Base-by-base conservation (phyloP, 352 stramenopile species). In the Phytophthora meadii region DNA sequence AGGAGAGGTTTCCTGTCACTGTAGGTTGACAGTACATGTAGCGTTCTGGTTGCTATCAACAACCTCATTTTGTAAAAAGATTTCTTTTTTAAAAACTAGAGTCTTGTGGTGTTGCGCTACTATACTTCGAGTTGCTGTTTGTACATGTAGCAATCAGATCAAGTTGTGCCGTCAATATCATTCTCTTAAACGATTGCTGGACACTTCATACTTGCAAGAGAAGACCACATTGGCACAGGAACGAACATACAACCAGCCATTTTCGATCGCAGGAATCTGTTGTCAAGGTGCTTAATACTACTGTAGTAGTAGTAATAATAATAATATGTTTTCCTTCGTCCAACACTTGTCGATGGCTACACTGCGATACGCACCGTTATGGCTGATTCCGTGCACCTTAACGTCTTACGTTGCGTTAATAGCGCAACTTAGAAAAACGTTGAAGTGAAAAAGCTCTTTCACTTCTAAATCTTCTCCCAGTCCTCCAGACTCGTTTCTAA, bases 11-110 rank as follows among this genome's bases (percentile, higher is more conserved):
- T 54, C 42, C 36, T 40, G 14, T 34, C 37, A 49, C 27, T 54
- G 15, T 59, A 46, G 37, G 50, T 50, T 34, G 52, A 51, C 45
- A 46, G 37, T 44, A 17, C 45, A 45, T 60, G 36, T 70, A 65
- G 62, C 48, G 62, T 70, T 65, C 19, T 24, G 62, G 50, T 41
- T 70, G 56, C 54, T 27, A 65, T 65, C 17, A 41, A 60, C 54
- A 70, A 52, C 54, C 65, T 52, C 25, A 42, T 41, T 65, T 65
- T 63, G 61, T 70, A 60, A 61, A 42, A 48, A 49, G 15, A 22
- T 12, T 68, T 63, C 9, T 30, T 48, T 48, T 32, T 48, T 17
- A 25, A 46, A 46, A 25, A 6, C 30, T 34, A 2, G 28, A 2
- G 28, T 34, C 7, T 34, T 34, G 28, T 10, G 7, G 7, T 34